Evolutionary conservation across 2,329 filamentous ascomycete species (phyloP).

Genomic region (Kalmusia sp.): DNA sequence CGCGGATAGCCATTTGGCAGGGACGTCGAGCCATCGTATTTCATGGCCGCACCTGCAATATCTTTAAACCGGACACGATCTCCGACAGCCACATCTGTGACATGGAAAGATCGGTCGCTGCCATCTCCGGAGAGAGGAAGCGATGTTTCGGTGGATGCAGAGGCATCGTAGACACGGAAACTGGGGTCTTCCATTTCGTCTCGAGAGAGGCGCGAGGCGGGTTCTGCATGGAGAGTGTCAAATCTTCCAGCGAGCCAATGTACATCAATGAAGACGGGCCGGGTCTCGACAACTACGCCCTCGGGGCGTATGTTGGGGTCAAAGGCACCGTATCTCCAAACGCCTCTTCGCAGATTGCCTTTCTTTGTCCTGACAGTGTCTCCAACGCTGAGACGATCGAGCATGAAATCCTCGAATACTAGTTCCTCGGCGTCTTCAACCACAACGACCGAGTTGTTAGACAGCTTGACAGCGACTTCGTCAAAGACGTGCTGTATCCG

Average conservation of each 20-base stretch:
- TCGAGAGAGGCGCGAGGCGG: constrained; percentile 35
- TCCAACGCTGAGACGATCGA: constrained; percentile 52
- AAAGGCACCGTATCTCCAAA: constrained; percentile 61
- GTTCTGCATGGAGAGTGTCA: constrained; percentile 35
- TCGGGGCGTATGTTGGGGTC: constrained; percentile 57
- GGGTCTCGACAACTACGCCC: constrained; percentile 61
- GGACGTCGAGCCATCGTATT: constrained; percentile 54
- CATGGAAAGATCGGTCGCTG: constrained; percentile 37
- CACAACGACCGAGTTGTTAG: constrained; percentile 62
- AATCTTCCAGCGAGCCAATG: constrained; percentile 61
- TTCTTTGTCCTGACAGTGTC: constrained; percentile 61
- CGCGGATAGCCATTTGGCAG: constrained; percentile 40
- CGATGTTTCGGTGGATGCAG: constrained; percentile 24
- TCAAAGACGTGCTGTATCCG: constrained; percentile 58
- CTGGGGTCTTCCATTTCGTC: constrained; percentile 52
- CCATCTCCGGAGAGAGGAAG: constrained; percentile 33
- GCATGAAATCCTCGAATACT: constrained; percentile 39
- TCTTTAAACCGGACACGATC: constrained; percentile 64
- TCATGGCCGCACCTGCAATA: constrained; percentile 56
- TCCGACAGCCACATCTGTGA: constrained; percentile 51
- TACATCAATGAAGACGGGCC: constrained; percentile 55
- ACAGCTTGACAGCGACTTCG: constrained; percentile 58
- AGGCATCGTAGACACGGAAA: constrained; percentile 54
- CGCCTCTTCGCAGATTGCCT: constrained; percentile 58
- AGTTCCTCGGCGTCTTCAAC: constrained; percentile 56